These are phyloP conservation scores for Calvatia gigantea DNA, from an alignment of 768 basidiomycete species.

Conservation along the genomic window DNA sequence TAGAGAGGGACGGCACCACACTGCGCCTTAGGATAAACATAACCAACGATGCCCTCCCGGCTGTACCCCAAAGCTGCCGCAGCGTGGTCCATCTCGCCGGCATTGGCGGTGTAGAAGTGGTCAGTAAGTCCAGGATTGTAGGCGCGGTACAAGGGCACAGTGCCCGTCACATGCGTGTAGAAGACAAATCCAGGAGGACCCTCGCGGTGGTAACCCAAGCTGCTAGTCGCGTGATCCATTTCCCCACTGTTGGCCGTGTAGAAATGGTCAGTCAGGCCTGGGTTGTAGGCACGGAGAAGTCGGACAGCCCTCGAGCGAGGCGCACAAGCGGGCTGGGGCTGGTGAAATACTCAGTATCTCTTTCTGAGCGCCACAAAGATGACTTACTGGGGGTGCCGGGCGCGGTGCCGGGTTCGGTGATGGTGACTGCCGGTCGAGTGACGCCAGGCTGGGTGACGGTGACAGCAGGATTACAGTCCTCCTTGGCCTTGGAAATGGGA, in stretches of 20 bases:
- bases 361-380: too few species aligned
- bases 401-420: too few species aligned
- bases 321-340: not conserved
- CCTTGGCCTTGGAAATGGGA: too few species aligned
- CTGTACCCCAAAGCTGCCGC: not conserved
- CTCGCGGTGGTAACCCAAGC: conserved; percentile 4
- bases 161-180: not conserved
- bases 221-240: not conserved
- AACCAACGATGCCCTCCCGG: conserved; percentile 6
- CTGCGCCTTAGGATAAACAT: conserved; percentile 6
- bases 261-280: conserved; percentile 7
- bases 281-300: not conserved
- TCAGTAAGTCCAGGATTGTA: not conserved
- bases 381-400: too few species aligned
- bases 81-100: conserved; percentile 8
- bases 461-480: too few species aligned
- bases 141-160: conserved; percentile 11
- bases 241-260: conserved; percentile 11
- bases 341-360: not conserved
- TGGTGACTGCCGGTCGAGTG: too few species aligned
- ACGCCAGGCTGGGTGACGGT: too few species aligned
- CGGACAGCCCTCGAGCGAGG: not conserved
- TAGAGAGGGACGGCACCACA: conserved; percentile 14
- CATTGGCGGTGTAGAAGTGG: conserved; percentile 14
- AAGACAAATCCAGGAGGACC: conserved; percentile 9